phyloP scores from a whole-genome alignment of 225 moss, liverwort and hornwort species.

The Physcomitrellopsis africana region DNA sequence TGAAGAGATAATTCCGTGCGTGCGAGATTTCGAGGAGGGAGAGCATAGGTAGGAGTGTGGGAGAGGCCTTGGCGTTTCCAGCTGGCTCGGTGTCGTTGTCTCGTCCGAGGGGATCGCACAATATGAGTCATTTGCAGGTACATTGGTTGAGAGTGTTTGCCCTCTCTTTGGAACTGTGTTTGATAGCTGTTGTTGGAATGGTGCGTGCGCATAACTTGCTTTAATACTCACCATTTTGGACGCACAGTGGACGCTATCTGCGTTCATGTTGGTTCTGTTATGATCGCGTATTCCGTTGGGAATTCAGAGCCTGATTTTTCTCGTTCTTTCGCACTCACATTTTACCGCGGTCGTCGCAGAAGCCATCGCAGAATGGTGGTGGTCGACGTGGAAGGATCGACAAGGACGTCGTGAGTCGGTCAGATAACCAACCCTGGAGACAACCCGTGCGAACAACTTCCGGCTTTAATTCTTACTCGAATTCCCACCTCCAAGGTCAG shows the following conservation, averaged over 20 bases:
- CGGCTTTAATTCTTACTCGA: neutral
- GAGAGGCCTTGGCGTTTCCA: slow-evolving; percentile 2
- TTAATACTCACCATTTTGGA: neutral
- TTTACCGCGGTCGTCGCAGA: slow-evolving; percentile 24
- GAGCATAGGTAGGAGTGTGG: neutral
- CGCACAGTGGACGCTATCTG: neutral
- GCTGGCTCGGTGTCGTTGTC: slow-evolving; percentile 7
- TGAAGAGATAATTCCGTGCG: neutral
- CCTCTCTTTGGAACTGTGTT: too few species aligned
- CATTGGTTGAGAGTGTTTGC: neutral
- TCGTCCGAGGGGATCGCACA: slow-evolving; percentile 1
- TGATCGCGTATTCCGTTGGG: neutral
- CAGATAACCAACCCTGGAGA: slow-evolving; percentile 47
- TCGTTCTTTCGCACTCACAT: neutral
- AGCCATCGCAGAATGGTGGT: slow-evolving; percentile 32
- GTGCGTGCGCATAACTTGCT: neutral
- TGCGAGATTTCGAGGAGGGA: neutral
- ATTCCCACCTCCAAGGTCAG: slow-evolving; percentile 39
- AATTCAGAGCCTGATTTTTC: neutral
- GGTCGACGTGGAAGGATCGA: slow-evolving; percentile 47
- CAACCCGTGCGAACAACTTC: slow-evolving; percentile 35
- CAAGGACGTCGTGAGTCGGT: slow-evolving; percentile 42
- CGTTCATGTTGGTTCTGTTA: neutral
- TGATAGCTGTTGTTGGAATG: neutral
- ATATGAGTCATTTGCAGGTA: slow-evolving; percentile 52